A percentile compares a stretch with the other conserved stretches of the same genome.
phyloP scores from a whole-genome alignment of 1,139 yeast species.

The Blastobotrys arbuscula region DNA sequence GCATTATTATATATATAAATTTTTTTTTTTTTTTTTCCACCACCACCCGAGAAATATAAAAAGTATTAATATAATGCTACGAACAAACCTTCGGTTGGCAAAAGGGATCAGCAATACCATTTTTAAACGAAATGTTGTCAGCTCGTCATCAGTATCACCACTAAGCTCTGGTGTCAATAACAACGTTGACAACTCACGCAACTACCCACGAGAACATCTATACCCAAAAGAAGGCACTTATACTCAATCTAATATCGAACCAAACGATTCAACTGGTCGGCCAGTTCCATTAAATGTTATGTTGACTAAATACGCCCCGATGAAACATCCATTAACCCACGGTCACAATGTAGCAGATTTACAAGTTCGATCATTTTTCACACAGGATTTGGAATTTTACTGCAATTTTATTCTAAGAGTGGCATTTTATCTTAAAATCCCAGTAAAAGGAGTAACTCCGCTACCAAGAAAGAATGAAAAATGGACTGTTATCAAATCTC shows the following conservation, averaged over 20 bases:
- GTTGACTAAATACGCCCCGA: conserved; percentile 75
- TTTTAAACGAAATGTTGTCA: conserved; percentile 5
- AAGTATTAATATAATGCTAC: background rate
- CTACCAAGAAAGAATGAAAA: conserved; percentile 70
- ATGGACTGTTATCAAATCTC: conserved; percentile 91
- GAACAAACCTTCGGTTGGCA: too few species aligned
- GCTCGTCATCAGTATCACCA: conserved; percentile 7
- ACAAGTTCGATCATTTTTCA: conserved; percentile 66
- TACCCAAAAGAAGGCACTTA: conserved; percentile 25
- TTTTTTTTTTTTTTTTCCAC: background rate
- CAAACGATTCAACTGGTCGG: conserved; percentile 31
- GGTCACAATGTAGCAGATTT: conserved; percentile 65
- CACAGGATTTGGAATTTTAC: conserved; percentile 64
- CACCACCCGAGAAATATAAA: background rate
- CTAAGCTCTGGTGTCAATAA: conserved; percentile 4
- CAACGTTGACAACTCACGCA: conserved; percentile 21
- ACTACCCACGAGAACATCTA: conserved; percentile 18
- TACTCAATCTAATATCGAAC: conserved; percentile 24
- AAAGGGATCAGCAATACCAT: background rate
- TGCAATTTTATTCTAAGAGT: conserved; percentile 85
- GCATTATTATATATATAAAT: background rate
- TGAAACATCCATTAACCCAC: conserved; percentile 59
- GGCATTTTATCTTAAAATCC: conserved; percentile 84
- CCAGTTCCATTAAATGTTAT: conserved; percentile 83
- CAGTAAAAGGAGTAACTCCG: conserved; percentile 65